phyloP scores from a whole-genome alignment of 2,329 filamentous ascomycete species.

The Cordyceps javanica region DNA sequence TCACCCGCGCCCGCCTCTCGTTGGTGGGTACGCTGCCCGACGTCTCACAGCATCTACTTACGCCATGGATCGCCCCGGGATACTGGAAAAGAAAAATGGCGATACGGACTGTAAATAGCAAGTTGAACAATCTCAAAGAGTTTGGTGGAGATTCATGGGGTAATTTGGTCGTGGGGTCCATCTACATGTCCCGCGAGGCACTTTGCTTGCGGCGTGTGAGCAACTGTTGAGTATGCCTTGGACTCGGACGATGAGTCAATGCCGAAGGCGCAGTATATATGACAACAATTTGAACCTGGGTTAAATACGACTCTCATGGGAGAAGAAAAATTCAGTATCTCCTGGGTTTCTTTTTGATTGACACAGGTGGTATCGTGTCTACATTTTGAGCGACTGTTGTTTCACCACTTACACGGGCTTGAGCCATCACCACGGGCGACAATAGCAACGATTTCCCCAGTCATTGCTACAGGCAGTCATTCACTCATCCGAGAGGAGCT shows the following conservation, averaged over 20 bases:
- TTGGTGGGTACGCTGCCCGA: constrained; percentile 1
- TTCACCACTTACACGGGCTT: background rate
- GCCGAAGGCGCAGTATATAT: background rate
- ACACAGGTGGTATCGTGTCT: too few relatives aligned
- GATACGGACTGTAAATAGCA: background rate
- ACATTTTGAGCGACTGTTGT: too few relatives aligned
- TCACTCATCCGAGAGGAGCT: too few relatives aligned
- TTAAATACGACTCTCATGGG: too few relatives aligned
- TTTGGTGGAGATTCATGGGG: background rate
- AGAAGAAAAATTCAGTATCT: too few relatives aligned
- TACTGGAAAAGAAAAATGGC: background rate
- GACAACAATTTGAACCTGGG: background rate
- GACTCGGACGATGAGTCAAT: background rate
- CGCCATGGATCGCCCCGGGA: background rate
- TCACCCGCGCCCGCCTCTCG: background rate
- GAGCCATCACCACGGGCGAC: background rate
- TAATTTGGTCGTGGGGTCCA: background rate
- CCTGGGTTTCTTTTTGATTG: too few relatives aligned
- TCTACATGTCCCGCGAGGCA: background rate
- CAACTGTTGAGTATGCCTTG: background rate
- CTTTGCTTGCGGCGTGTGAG: background rate
- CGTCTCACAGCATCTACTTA: background rate
- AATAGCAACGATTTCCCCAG: too few relatives aligned
- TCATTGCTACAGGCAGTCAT: too few relatives aligned
- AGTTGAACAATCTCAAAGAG: background rate